Percentiles rank a stretch among this genome's conserved stretches.
Evolutionary conservation across 768 basidiomycete genomes (phyloP).

Genomic region (Cyclocybe cylindracea): DNA sequence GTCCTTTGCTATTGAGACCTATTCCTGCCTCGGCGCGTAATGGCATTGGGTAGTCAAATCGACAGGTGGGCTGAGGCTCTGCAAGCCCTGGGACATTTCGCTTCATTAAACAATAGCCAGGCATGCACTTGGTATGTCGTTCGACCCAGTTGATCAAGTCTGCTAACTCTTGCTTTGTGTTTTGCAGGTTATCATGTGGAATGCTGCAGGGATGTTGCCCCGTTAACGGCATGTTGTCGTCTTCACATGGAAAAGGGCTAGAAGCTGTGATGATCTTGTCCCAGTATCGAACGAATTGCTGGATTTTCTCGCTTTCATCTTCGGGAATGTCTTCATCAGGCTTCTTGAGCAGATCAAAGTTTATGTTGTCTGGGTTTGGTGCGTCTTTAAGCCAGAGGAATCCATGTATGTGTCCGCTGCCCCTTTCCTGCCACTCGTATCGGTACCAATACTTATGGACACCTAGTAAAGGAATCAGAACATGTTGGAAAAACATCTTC

Average conservation of each 20-base stretch:
- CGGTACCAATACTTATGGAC: background rate
- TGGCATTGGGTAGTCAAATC: background rate
- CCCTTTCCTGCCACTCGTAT: constrained; percentile 4
- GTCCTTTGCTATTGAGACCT: too few relatives aligned
- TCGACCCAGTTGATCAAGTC: constrained; percentile 21
- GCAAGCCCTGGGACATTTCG: constrained; percentile 15
- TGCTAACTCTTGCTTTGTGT: constrained; percentile 25
- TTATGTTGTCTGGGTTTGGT: constrained; percentile 15
- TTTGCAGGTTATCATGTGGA: constrained; percentile 1
- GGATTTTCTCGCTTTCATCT: too few relatives aligned
- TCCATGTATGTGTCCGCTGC: constrained; percentile 25
- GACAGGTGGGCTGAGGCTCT: constrained; percentile 16
- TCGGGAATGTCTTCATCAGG: too few relatives aligned
- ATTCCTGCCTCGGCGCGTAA: too few relatives aligned
- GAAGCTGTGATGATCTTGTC: too few relatives aligned
- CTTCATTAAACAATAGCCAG: constrained; percentile 23
- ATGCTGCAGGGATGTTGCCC: too few relatives aligned
- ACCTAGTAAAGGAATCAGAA: constrained; percentile 15
- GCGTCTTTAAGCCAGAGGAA: constrained; percentile 27
- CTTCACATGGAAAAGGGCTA: too few relatives aligned
- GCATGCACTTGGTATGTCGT: constrained; percentile 22
- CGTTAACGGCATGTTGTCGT: too few relatives aligned
- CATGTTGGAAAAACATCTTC: too few relatives aligned
- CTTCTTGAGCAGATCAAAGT: too few relatives aligned
- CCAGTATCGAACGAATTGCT: too few relatives aligned